Evolutionary conservation across 352 stramenopile genomes (phyloP), one percentile per base, ranked within the genome.

Genomic region (Globisporangium canariense): DNA sequence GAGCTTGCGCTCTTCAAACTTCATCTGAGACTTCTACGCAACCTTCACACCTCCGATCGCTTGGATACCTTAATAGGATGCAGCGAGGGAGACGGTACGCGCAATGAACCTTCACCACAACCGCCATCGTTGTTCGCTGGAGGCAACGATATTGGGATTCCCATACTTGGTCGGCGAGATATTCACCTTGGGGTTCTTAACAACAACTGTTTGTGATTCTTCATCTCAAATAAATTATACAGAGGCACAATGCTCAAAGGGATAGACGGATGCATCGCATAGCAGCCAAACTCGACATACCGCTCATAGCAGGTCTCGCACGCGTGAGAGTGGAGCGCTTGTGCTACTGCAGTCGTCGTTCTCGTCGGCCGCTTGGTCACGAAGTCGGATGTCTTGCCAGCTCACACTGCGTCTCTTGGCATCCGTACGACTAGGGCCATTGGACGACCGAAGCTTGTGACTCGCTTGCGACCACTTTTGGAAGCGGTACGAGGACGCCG

Each of bases 301-400:
- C 3, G 11, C 22, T 68, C 63, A 68, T 2, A 68, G 50, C 55
- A 68, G 45, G 16, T 61, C 61, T 5, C 46, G 63, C 55, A 54
- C 55, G 38, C 63, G 61, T 18, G 36, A 18, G 2, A 64, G 40
- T 9, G 36, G 32, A 16, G 38, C 34, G 32, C 20, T 57, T 18
- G 32, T 13, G 38, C 38, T 54, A 32, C 22, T 47, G 46, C 36
- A 32, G 40, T 47, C 50, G 14, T 55, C 50, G 14, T 40, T 55
- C 50, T 55, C 50, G 9, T 38, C 25, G 18, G 50, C 25, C 14
- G 38, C 25, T 38, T 55, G 22, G 20, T 66, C 60, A 14, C 51
- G 60, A 25, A 59, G 36, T 4, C 50, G 60, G 40, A 60, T 52
- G 51, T 59, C 60, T 34, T 64, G 63, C 56, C 63, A 59, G 63